Base-by-base conservation (phyloP, 192 early-diverging fungal genomes). In the Chytriomyces hyalinus region DNA sequence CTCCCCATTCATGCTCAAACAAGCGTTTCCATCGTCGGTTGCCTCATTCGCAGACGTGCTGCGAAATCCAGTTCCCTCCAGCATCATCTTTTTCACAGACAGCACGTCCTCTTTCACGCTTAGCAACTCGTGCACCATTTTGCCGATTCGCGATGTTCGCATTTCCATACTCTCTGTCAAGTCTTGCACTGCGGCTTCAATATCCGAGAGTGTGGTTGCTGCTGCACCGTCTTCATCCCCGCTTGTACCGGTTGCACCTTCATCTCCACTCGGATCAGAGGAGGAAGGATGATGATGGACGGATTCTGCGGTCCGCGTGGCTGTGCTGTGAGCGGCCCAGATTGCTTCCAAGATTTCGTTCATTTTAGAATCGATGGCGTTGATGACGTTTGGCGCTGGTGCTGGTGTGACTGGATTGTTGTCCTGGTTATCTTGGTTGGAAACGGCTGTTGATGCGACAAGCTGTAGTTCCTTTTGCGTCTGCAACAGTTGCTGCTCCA, bases 91-190 rank as follows among this genome's bases (percentile, higher is more conserved):
- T 26, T 36, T 20, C n/a, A 65, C 22, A 59, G 20, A 59, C 17
- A 22, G 20, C 20, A 59, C 36, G 17, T 68, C 44, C 1, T 68
- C 67, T 48, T 68, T 68, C 4, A 20, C n/a, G 3, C n/a, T 9
- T 9, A 76, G 59, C 10, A 84, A 61, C 48, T 82, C 80, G 67
- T 84, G 83, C 61, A 84, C 83, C 83, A 84, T 84, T 69, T 82
- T 82, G 6, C 78, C 83, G 71, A 84, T 84, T 48, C 79, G 78
- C 44, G 79, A 82, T 10, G 83, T 84, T 49, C 83, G 73, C 78
- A 84, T 82, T 61, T 84, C 83, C 80, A 84, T 82, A 10, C 74
- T 77, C 49, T 84, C 83, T 24, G 73, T 80, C 49, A 84, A 67
- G 2, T 84, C 83, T 26, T 62, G 45, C 2, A 84, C 28, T 7